Percentiles rank a stretch among this genome's conserved stretches.
Conservation (phyloP, 768 basidiomycete genomes). For the Nidula microcarpa region DNA sequence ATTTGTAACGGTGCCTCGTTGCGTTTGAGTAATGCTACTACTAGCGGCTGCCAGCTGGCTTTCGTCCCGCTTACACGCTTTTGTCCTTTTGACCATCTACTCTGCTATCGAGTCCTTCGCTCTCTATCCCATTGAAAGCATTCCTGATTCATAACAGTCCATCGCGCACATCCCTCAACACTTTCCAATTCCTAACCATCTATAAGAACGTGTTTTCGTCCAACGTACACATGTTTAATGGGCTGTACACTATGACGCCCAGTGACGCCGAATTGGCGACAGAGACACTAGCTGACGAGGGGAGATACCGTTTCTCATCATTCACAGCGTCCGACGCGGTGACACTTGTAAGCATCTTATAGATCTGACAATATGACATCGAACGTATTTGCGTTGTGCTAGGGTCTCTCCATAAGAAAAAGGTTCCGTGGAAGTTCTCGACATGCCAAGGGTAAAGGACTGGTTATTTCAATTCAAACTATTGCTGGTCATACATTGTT, state of each 20-base stretch:
- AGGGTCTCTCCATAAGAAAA: slow-evolving; percentile 76
- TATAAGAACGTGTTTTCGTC: too few relatives aligned
- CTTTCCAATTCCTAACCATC: neutral
- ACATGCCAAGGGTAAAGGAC: slow-evolving; percentile 74
- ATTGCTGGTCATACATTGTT: slow-evolving; percentile 78
- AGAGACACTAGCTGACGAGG: slow-evolving; percentile 69
- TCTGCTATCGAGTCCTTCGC: neutral
- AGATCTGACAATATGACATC: neutral
- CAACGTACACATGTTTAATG: slow-evolving; percentile 49
- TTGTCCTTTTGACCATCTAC: slow-evolving; percentile 8
- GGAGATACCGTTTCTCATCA: slow-evolving; percentile 62
- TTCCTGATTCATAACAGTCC: neutral
- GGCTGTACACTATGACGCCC: slow-evolving; percentile 58
- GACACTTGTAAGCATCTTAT: slow-evolving; percentile 47
- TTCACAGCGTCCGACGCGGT: slow-evolving; percentile 80
- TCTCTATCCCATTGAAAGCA: neutral
- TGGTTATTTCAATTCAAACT: slow-evolving; percentile 77
- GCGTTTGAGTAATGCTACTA: neutral
- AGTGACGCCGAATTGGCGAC: slow-evolving; percentile 73
- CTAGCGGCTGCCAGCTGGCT: slow-evolving; percentile 1
- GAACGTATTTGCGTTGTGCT: neutral
- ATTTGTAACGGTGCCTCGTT: slow-evolving; percentile 11
- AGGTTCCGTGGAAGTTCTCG: slow-evolving; percentile 74
- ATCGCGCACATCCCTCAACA: slow-evolving; percentile 6
- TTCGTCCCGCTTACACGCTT: slow-evolving; percentile 9